phyloP scores from a whole-genome alignment of 75 land plant genomes.

The Selaginella tamariscina region DNA sequence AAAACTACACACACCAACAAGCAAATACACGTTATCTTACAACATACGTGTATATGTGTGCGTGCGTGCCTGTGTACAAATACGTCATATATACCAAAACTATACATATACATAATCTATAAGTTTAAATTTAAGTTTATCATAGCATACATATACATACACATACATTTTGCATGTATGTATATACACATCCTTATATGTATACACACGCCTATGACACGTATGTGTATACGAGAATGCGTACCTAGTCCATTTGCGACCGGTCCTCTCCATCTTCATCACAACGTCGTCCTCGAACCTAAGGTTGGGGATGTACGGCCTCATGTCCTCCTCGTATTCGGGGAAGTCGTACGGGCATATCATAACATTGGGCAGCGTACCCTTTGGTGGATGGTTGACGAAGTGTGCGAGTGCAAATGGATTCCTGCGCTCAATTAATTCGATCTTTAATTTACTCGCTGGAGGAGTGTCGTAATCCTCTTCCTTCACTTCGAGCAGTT shows the following conservation, averaged over 20 bases:
- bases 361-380: slow-evolving; percentile 75
- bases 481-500: not conserved
- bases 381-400: slow-evolving; percentile 79
- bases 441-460: not conserved
- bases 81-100: too few relatives aligned
- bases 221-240: too few relatives aligned
- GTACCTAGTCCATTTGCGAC: slow-evolving; percentile 58
- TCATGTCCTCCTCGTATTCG: slow-evolving; percentile 41
- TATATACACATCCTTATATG: too few relatives aligned
- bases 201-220: too few relatives aligned
- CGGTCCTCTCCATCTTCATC: slow-evolving; percentile 58
- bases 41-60: too few relatives aligned
- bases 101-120: too few relatives aligned
- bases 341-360: slow-evolving; percentile 69
- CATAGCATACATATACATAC: too few relatives aligned
- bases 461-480: not conserved
- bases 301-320: slow-evolving; percentile 78
- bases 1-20: too few relatives aligned
- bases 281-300: slow-evolving; percentile 49
- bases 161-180: too few relatives aligned
- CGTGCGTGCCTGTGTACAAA: too few relatives aligned
- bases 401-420: slow-evolving; percentile 84
- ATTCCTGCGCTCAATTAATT: slow-evolving; percentile 60
- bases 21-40: too few relatives aligned
- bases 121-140: too few relatives aligned